Conservation (phyloP, 495 filamentous ascomycete species). For the Hypoxylon trugodes region DNA sequence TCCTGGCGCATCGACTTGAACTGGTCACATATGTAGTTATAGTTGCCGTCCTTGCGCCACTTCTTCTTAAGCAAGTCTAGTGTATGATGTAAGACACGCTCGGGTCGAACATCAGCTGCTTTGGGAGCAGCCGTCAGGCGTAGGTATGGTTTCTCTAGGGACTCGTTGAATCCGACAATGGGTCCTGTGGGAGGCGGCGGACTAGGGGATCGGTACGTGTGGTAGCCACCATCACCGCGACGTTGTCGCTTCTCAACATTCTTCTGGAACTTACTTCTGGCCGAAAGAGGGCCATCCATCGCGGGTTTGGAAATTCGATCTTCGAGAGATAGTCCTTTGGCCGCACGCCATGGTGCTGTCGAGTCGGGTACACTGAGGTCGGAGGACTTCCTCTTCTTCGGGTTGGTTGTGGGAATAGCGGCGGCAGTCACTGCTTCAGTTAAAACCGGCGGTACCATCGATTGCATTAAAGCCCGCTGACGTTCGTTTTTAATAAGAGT, state of each 20-base stretch:
- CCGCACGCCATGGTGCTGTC: constrained; percentile 76
- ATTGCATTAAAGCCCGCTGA: constrained; percentile 46
- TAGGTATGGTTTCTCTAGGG: constrained; percentile 93
- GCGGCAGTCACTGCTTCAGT: constrained; percentile 26
- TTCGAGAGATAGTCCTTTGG: constrained; percentile 74
- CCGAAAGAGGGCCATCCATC: constrained; percentile 52
- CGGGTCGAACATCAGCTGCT: constrained; percentile 86
- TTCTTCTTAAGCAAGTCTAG: constrained; percentile 90
- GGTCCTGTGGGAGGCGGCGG: constrained; percentile 74
- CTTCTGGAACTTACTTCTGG: constrained; percentile 86
- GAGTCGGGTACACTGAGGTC: constrained; percentile 61
- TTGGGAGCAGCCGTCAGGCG: constrained; percentile 90
- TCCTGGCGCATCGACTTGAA: constrained; percentile 99
- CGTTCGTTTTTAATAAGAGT: constrained; percentile 81
- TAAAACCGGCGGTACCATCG: constrained; percentile 14
- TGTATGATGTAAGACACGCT: constrained; percentile 79
- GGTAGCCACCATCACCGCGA: constrained; percentile 79
- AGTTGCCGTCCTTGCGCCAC: constrained; percentile 93
- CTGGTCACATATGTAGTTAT: constrained; percentile 97
- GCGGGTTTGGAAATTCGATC: constrained; percentile 74
- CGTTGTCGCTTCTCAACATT: constrained; percentile 87
- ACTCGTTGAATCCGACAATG: constrained; percentile 82
- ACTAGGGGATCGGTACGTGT: constrained; percentile 68
- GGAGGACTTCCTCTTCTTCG: constrained; percentile 85
- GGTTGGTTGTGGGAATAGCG: constrained; percentile 20